These are phyloP conservation scores for Aspergillus aculeatus DNA, from an alignment of 2,329 filamentous ascomycete genomes.

Conservation along the genomic window DNA sequence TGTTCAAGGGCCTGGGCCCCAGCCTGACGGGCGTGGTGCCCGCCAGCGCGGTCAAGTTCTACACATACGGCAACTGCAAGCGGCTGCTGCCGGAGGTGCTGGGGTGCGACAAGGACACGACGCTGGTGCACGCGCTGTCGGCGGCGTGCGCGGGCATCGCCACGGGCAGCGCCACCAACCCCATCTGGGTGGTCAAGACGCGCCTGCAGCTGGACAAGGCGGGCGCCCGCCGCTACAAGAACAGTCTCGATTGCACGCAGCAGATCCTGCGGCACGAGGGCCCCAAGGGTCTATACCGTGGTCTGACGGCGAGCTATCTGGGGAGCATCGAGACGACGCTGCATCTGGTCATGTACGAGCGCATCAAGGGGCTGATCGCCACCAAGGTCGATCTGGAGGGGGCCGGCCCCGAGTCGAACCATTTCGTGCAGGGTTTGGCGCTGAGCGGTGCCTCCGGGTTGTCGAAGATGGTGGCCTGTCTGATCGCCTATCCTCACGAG, in stretches of 20 bases:
- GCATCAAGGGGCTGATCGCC: conserved; percentile 30
- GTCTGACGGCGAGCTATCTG: conserved; percentile 69
- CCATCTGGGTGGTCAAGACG: conserved; percentile 62
- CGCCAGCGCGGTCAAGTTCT: conserved; percentile 41
- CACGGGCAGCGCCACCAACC: conserved; percentile 39
- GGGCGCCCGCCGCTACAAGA: conserved; percentile 39
- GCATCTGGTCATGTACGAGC: conserved; percentile 39
- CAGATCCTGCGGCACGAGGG: conserved; percentile 85
- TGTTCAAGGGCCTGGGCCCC: conserved; percentile 39
- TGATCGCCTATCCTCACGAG: conserved; percentile 39
- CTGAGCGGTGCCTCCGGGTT: conserved; percentile 35
- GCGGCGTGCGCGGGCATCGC: conserved; percentile 37
- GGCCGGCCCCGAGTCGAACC: conserved; percentile 11
- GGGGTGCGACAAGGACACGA: conserved; percentile 30
- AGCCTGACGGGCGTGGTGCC: conserved; percentile 42
- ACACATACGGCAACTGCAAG: conserved; percentile 42
- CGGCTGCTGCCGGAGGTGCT: conserved; percentile 31
- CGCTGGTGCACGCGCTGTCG: conserved; percentile 34
- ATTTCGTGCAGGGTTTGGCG: conserved; percentile 19
- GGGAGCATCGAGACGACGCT: conserved; percentile 38
- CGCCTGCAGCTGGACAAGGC: conserved; percentile 56
- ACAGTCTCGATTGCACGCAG: conserved; percentile 66
- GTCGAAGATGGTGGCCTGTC: conserved; percentile 33
- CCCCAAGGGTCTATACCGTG: conserved; percentile 80
- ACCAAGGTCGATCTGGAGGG: conserved; percentile 14